These are phyloP conservation scores for Dioscorea dumetorum DNA, from an alignment of 106 monocot genomes.

Conservation along the genomic window DNA sequence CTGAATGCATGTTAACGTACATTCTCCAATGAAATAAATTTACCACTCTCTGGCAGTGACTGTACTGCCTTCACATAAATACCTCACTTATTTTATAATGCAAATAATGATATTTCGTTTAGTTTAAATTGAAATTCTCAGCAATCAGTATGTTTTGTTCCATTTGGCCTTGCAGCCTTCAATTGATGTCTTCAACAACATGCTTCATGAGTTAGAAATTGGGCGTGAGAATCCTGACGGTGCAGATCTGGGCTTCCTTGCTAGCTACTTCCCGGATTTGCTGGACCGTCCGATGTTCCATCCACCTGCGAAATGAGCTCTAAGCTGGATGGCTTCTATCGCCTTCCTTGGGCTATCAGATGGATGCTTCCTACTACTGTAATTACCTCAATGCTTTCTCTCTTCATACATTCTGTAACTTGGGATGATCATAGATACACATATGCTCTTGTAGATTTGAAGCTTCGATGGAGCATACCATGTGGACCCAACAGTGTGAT, in stretches of 20 bases:
- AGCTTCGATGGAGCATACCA: conserved; percentile 82
- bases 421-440: no score
- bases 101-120: no score
- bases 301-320: conserved; percentile 65
- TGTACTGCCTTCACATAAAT: no score
- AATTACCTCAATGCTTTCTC: conserved; percentile 6
- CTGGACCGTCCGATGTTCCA: conserved; percentile 82
- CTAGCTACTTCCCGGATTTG: conserved; percentile 77
- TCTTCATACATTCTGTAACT: no score
- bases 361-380: conserved; percentile 99
- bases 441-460: conserved; percentile 41
- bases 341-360: conserved; percentile 90
- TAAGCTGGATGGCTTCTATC: conserved; percentile 70
- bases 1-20: no score
- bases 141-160: no score
- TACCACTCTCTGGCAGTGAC: no score
- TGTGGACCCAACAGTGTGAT: conserved; percentile 95
- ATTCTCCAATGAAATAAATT: no score
- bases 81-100: no score
- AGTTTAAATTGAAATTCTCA: no score
- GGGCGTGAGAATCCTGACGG: conserved; percentile 74
- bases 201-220: conserved; percentile 81
- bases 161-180: conserved; percentile 56
- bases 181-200: conserved; percentile 59
- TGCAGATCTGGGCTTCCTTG: conserved; percentile 89